A percentile compares a stretch with the other conserved stretches of the same genome.
Conservation (phyloP, 2,329 filamentous ascomycete species). For the Annulohypoxylon truncatum region DNA sequence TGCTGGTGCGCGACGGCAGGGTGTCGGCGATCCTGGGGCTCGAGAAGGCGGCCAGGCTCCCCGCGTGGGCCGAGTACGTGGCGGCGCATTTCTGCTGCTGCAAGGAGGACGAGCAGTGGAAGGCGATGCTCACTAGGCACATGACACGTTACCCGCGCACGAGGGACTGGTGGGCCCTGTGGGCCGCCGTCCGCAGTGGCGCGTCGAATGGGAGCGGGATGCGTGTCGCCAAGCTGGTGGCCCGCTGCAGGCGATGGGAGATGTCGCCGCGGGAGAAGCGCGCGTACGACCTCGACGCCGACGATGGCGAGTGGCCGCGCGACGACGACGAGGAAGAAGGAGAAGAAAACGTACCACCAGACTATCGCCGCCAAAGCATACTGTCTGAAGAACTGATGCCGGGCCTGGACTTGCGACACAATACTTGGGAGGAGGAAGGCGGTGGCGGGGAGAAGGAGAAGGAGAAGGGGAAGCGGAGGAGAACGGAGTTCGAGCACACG, state of each 20-base stretch:
- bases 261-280: constrained; percentile 30
- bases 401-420: not conserved
- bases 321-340: not conserved
- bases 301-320: constrained; percentile 8
- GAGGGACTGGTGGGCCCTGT: constrained; percentile 46
- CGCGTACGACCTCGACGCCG: constrained; percentile 16
- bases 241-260: constrained; percentile 41
- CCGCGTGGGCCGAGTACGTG: constrained; percentile 45
- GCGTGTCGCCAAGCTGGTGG: constrained; percentile 30
- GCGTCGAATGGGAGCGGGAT: constrained; percentile 2
- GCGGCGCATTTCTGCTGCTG: constrained; percentile 44
- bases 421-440: not conserved
- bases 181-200: constrained; percentile 37
- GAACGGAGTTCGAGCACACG: constrained; percentile 4
- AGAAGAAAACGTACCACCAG: too few species aligned
- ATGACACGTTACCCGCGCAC: constrained; percentile 35
- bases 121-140: constrained; percentile 40
- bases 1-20: constrained; percentile 34
- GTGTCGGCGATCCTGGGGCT: constrained; percentile 43
- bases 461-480: not conserved
- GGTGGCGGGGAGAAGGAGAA: not conserved
- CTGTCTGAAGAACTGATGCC: constrained; percentile 4
- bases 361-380: not conserved
- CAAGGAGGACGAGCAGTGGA: constrained; percentile 47
- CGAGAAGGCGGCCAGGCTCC: constrained; percentile 44